Conservation (phyloP, 768 basidiomycete genomes). For the Trichaptum fuscoviolaceum region DNA sequence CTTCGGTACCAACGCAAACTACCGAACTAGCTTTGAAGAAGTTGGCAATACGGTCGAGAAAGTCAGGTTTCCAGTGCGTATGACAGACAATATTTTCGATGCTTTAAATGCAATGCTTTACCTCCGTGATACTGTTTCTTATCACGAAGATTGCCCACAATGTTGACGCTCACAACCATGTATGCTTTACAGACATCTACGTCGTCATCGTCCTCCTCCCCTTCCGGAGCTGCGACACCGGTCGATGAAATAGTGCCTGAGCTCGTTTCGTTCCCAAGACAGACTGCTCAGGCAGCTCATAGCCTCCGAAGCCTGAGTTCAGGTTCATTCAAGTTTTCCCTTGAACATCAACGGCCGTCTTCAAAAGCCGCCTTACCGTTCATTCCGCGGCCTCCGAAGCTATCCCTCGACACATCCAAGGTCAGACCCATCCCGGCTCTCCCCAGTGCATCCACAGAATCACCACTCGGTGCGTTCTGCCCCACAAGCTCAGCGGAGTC, state of each 20-base stretch:
- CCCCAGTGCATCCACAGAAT: not conserved
- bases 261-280: not conserved
- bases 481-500: not conserved
- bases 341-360: not conserved
- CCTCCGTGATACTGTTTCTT: not conserved
- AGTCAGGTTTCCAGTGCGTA: not conserved
- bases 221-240: not conserved
- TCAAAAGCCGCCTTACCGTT: not conserved
- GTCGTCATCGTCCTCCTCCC: not conserved
- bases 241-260: not conserved
- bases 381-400: not conserved
- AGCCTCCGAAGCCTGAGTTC: not conserved
- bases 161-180: not conserved
- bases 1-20: not conserved
- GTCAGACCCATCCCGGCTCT: not conserved
- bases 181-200: not conserved
- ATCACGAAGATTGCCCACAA: not conserved
- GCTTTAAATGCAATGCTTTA: not conserved
- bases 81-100: not conserved
- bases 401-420: not conserved
- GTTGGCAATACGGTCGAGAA: not conserved
- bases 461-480: conserved; percentile 1
- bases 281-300: not conserved
- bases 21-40: not conserved
- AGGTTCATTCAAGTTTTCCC: not conserved